A percentile compares a stretch with the other conserved stretches of the same genome.
Conservation (phyloP, 1,284 basidiomycete genomes). For the Termitomyces sp. region DNA sequence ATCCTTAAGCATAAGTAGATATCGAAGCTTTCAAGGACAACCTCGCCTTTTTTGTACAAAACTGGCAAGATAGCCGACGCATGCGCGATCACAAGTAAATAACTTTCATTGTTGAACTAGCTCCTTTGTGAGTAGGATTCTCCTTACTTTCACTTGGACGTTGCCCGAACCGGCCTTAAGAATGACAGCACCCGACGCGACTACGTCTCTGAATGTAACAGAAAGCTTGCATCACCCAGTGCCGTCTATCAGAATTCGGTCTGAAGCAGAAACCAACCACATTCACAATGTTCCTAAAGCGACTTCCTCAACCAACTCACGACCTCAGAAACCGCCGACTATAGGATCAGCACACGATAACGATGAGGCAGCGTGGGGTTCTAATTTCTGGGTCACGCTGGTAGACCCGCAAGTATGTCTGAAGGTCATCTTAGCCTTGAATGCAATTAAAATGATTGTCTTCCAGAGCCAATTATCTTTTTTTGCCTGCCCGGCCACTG, state of each 20-base stretch:
- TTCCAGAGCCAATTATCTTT: constrained; percentile 74
- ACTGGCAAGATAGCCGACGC: not conserved
- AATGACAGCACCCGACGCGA: constrained; percentile 5
- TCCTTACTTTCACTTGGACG: not conserved
- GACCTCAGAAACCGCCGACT: constrained; percentile 21
- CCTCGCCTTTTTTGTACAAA: not conserved
- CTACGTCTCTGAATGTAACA: constrained; percentile 1
- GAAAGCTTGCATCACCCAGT: not conserved
- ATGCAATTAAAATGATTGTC: not conserved
- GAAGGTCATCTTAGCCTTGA: constrained; percentile 2
- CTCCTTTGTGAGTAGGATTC: constrained; percentile 5
- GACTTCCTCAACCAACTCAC: constrained; percentile 20
- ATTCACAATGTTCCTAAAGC: not conserved
- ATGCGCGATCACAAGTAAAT: not conserved
- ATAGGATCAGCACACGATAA: constrained; percentile 26
- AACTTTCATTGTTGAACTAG: constrained; percentile 2
- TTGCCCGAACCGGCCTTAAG: constrained; percentile 2
- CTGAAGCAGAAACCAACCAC: constrained; percentile 2
- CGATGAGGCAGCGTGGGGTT: constrained; percentile 61
- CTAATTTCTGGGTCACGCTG: constrained; percentile 85
- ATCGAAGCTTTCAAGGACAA: not conserved
- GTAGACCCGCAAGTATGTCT: constrained; percentile 70
- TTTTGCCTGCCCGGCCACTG: constrained; percentile 89
- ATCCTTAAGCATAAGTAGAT: not conserved
- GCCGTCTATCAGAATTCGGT: constrained; percentile 3